Percentiles rank a stretch among this genome's conserved stretches.
Conservation (phyloP, 2,329 filamentous ascomycete species). For the Ascochyta lentis region DNA sequence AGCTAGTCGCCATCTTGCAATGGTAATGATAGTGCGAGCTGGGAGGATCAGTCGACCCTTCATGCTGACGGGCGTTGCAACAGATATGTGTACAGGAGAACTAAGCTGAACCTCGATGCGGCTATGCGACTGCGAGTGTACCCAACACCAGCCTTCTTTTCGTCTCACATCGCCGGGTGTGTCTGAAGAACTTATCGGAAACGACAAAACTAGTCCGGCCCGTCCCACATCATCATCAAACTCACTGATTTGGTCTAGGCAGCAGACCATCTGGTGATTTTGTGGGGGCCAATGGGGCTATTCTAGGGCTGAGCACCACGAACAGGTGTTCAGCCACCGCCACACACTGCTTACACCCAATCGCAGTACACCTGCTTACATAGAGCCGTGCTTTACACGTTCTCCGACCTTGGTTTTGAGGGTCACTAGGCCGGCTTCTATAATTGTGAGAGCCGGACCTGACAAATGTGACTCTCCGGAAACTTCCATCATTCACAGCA, state of each 20-base stretch:
- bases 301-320: slow-evolving; percentile 23
- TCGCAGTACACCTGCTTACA: slow-evolving; percentile 19
- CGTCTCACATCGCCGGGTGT: background rate
- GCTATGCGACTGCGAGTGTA: slow-evolving; percentile 17
- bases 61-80: slow-evolving; percentile 2
- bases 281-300: slow-evolving; percentile 24
- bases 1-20: background rate
- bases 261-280: slow-evolving; percentile 13
- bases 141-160: slow-evolving; percentile 18
- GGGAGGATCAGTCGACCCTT: background rate
- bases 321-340: slow-evolving; percentile 20
- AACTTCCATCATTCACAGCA: background rate
- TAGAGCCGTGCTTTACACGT: slow-evolving; percentile 25
- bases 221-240: slow-evolving; percentile 11
- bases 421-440: slow-evolving; percentile 18
- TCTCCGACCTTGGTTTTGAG: slow-evolving; percentile 20
- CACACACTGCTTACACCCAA: slow-evolving; percentile 19
- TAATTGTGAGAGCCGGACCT: background rate
- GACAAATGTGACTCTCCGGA: background rate
- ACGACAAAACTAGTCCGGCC: slow-evolving; percentile 1
- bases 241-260: slow-evolving; percentile 12
- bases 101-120: slow-evolving; percentile 11
- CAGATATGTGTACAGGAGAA: slow-evolving; percentile 6
- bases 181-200: slow-evolving; percentile 2
- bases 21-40: background rate